A percentile compares a stretch with the other conserved stretches of the same genome.
Conservation (phyloP, 495 filamentous ascomycete species). For the Trypethelium eluteriae region DNA sequence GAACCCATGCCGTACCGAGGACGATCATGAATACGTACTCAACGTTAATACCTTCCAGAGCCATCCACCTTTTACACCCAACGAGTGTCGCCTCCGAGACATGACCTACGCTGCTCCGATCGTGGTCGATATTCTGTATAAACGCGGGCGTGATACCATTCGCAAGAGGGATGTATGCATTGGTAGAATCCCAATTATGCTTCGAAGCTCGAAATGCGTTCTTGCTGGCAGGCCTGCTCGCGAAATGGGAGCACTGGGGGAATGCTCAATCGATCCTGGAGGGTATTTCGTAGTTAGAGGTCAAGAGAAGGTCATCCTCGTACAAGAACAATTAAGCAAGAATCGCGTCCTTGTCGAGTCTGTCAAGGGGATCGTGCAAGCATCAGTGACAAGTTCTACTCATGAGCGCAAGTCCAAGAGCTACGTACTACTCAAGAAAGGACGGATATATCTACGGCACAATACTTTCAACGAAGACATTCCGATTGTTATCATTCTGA, state of each 20-base stretch:
- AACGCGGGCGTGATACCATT: conserved; percentile 63
- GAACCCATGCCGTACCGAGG: conserved; percentile 66
- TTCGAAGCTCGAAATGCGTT: conserved; percentile 87
- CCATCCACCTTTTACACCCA: conserved; percentile 55
- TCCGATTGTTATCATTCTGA: conserved; percentile 83
- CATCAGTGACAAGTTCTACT: conserved; percentile 89
- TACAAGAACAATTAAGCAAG: conserved; percentile 97
- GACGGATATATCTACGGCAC: conserved; percentile 78
- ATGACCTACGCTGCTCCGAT: conserved; percentile 93
- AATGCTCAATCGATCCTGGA: conserved; percentile 91
- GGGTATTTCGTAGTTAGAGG: conserved; percentile 88
- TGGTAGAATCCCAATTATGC: conserved; percentile 90
- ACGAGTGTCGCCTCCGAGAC: conserved; percentile 92
- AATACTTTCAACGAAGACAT: conserved; percentile 89
- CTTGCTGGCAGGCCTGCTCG: conserved; percentile 69
- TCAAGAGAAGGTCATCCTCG: conserved; percentile 93
- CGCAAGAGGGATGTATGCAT: conserved; percentile 64
- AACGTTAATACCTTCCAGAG: conserved; percentile 42
- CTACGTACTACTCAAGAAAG: conserved; percentile 88
- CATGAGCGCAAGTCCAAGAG: conserved; percentile 96
- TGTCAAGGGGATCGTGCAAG: conserved; percentile 86
- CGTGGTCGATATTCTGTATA: conserved; percentile 78
- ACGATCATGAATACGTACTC: conserved; percentile 49
- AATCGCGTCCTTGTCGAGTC: conserved; percentile 96
- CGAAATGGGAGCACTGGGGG: conserved; percentile 79